phyloP scores from a whole-genome alignment of 495 filamentous ascomycete genomes.

The Penicillium samsonianum region DNA sequence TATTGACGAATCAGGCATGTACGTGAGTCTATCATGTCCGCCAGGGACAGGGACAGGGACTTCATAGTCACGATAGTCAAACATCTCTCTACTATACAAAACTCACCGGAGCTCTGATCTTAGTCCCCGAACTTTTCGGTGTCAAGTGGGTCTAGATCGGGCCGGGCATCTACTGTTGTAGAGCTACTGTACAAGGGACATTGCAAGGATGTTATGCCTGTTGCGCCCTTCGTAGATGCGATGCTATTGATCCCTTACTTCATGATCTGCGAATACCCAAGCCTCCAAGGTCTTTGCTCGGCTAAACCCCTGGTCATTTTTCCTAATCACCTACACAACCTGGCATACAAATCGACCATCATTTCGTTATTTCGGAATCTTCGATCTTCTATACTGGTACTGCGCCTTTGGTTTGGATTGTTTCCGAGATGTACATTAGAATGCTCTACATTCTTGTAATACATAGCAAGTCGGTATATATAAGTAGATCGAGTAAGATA shows the following conservation, averaged over 20 bases:
- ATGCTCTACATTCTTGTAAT: too few relatives aligned
- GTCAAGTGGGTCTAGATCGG: constrained; percentile 12
- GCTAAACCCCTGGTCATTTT: neutral
- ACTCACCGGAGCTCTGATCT: neutral
- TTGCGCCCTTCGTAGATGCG: neutral
- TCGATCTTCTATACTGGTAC: too few relatives aligned
- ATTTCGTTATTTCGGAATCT: too few relatives aligned
- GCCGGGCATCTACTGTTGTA: constrained; percentile 3
- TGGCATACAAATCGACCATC: neutral
- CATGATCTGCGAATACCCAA: neutral
- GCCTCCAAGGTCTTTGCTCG: neutral
- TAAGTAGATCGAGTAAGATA: too few relatives aligned
- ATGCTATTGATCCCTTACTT: neutral
- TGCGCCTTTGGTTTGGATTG: too few relatives aligned
- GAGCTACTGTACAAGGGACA: neutral
- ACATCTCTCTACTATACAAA: neutral
- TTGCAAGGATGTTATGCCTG: neutral
- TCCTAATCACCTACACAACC: neutral
- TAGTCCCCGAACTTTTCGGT: constrained; percentile 6
- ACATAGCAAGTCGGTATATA: too few relatives aligned
- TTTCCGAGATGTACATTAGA: too few relatives aligned
- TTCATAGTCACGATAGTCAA: neutral
- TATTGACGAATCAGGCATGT: neutral
- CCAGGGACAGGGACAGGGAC: neutral
- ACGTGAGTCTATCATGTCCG: neutral